A percentile compares a stretch with the other conserved stretches of the same genome.
These are phyloP conservation scores for Paecilomyces niveus DNA, from an alignment of 2,329 filamentous ascomycete genomes.

Conservation along the genomic window DNA sequence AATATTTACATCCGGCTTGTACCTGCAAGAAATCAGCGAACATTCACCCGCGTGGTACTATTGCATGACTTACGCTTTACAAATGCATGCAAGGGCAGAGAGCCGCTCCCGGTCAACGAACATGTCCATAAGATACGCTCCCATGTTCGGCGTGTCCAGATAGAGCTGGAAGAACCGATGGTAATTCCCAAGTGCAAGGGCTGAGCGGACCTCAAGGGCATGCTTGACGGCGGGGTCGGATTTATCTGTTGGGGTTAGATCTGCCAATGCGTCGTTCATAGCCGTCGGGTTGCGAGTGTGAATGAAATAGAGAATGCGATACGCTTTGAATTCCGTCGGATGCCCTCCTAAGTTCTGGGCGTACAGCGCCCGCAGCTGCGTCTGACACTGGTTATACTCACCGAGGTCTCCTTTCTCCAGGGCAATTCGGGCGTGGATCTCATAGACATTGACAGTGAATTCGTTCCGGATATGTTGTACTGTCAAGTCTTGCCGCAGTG, in stretches of 20 bases:
- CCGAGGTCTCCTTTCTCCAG: constrained; percentile 97
- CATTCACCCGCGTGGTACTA: background rate
- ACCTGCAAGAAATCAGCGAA: constrained; percentile 57
- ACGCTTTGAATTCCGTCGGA: constrained; percentile 93
- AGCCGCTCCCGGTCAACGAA: constrained; percentile 92
- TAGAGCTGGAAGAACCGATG: constrained; percentile 98
- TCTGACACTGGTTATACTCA: constrained; percentile 99
- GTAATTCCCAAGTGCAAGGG: constrained; percentile 89
- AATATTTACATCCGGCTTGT: constrained; percentile 82
- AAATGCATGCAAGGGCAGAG: constrained; percentile 82
- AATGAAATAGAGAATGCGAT: constrained; percentile 99
- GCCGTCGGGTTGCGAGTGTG: constrained; percentile 97
- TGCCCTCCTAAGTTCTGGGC: constrained; percentile 79
- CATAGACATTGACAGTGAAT: constrained; percentile 93
- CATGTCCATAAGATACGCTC: constrained; percentile 98
- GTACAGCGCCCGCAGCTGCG: constrained; percentile 89
- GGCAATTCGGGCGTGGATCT: constrained; percentile 94
- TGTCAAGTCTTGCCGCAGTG: constrained; percentile 92
- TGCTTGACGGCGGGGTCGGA: constrained; percentile 77
- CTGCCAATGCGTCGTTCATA: constrained; percentile 95
- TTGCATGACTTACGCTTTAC: constrained; percentile 72
- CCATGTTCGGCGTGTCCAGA: constrained; percentile 91
- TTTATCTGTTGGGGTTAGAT: constrained; percentile 98
- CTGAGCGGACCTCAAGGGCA: constrained; percentile 82
- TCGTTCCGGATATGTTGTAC: constrained; percentile 96